These are phyloP conservation scores for Grifola frondosa DNA, from an alignment of 1,284 basidiomycete species.

Conservation along the genomic window DNA sequence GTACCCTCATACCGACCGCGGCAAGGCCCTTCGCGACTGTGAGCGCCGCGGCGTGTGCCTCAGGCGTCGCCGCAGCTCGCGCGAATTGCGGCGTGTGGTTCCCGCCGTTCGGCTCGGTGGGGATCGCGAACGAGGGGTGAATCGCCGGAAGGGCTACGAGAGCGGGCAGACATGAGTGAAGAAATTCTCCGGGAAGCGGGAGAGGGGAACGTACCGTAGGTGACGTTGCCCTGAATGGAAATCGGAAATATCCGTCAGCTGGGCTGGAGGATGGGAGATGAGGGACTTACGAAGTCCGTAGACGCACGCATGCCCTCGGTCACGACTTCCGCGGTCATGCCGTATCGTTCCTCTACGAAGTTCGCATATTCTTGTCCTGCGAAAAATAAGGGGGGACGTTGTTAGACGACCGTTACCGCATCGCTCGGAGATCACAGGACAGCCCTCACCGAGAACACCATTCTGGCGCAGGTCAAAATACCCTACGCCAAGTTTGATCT, in stretches of 20 bases:
- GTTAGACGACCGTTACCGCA: not conserved
- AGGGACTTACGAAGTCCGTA: slow-evolving; percentile 68
- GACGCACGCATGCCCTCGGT: slow-evolving; percentile 62
- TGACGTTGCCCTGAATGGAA: slow-evolving; percentile 55
- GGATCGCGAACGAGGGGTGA: slow-evolving; percentile 42
- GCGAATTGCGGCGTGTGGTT: slow-evolving; percentile 66
- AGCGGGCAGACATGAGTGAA: not conserved
- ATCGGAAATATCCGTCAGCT: not conserved
- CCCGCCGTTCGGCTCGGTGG: slow-evolving; percentile 53
- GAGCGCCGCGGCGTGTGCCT: slow-evolving; percentile 58
- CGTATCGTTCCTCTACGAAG: slow-evolving; percentile 52
- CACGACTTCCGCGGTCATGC: slow-evolving; percentile 46
- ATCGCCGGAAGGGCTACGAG: slow-evolving; percentile 22
- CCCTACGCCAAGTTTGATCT: slow-evolving; percentile 40
- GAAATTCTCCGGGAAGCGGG: too few relatives aligned
- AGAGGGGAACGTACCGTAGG: slow-evolving; percentile 43
- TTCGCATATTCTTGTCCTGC: slow-evolving; percentile 57
- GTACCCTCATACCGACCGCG: slow-evolving; percentile 52
- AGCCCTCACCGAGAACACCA: slow-evolving; percentile 47
- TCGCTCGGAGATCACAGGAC: not conserved
- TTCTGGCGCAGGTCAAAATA: slow-evolving; percentile 69
- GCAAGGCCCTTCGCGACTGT: slow-evolving; percentile 60
- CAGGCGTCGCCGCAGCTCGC: slow-evolving; percentile 48
- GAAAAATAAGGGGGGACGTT: not conserved
- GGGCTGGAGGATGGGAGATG: not conserved